Conservation (phyloP, 768 basidiomycete genomes). For the Suillus spraguei region DNA sequence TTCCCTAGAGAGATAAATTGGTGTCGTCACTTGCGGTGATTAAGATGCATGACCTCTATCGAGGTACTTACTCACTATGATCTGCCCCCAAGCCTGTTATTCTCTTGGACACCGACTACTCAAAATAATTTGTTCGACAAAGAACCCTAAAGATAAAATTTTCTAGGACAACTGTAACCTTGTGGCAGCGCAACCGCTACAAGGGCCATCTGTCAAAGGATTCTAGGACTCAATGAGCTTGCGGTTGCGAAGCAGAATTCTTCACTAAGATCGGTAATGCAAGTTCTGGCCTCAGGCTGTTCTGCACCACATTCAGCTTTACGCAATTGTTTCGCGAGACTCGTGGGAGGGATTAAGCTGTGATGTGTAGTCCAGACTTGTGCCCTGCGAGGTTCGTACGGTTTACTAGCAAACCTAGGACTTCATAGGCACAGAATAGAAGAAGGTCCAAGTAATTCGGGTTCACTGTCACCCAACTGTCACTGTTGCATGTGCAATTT, state of each 20-base stretch:
- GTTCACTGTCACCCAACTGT: not conserved
- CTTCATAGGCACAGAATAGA: not conserved
- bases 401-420: not conserved
- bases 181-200: not conserved
- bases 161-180: not conserved
- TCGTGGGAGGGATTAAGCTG: not conserved
- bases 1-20: not conserved
- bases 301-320: not conserved
- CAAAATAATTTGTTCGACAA: not conserved
- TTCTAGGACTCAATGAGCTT: not conserved
- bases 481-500: not conserved
- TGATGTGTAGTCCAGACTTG: not conserved
- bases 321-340: not conserved
- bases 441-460: conserved; percentile 1
- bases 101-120: not conserved
- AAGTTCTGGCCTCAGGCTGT: not conserved
- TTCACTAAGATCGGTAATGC: not conserved
- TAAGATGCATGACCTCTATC: not conserved
- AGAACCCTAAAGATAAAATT: not conserved
- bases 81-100: no score
- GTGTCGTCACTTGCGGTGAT: conserved; percentile 3
- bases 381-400: not conserved
- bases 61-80: not conserved
- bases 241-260: not conserved
- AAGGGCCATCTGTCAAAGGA: not conserved